Evolutionary conservation across 495 filamentous ascomycete genomes (phyloP), one percentile per base, ranked within the genome.

Genomic region (Penicillium robsamsonii): DNA sequence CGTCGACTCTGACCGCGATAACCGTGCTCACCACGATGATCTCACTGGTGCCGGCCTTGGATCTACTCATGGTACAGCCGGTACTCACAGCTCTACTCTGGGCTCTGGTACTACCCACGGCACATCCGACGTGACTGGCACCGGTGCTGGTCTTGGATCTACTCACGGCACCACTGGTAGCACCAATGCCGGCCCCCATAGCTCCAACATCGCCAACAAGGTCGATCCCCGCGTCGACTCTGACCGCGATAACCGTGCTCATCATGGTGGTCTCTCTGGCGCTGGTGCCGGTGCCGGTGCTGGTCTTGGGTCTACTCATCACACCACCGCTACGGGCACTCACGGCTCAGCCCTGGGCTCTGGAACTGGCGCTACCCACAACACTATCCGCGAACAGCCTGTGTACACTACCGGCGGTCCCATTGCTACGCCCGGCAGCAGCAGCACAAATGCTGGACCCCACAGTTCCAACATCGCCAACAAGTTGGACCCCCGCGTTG

Each of bases 1-100:
- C 40, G 74, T 81, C 3, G 78, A 81, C 51, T 70, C 70, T n/a
- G 73, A 78, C 55, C 52, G 31, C 46, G 52, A 54, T 22, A 45
- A 54, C 52, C 52, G 52, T 15, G 52, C 52, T 54, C 42, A 4
- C n/a, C 43, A 46, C 25, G 25, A 27, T 0, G 25, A 3, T 27
- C 25, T 27, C 22, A 46, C 52, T 22, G 13, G 43, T n/a, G 13
- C 43, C 13, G 13, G 42, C n/a, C 9, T 24, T 4, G 41, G 20
- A 6, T 12, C 45, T 30, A 37, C 35, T 25, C 33, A 17, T 17
- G 15, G 10, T 5, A n/a, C 33, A 22, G 2, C 22, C 22, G 35
- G 20, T 3, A 9, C 46, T 11, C 20, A 30, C 20, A 24, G 46
- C 20, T 49, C 24, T 5, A 29, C 43, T 7, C 37, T 38, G 37